Conservation (phyloP, 2,329 filamentous ascomycete species). For the Diaporthe helianthi region DNA sequence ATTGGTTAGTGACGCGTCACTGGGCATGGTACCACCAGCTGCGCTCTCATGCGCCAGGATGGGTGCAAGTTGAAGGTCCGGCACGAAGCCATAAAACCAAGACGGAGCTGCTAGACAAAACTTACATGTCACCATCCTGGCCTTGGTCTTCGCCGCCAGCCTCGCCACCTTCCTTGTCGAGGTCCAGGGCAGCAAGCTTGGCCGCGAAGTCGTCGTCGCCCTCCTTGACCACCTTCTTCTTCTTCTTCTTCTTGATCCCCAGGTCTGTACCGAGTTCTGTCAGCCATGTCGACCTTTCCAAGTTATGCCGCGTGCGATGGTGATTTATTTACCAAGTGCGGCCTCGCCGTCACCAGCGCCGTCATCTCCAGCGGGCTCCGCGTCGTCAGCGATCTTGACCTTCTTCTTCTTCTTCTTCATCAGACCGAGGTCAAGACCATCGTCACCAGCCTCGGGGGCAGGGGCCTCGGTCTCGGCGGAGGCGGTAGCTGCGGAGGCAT, state of each 20-base stretch:
- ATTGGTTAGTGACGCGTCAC: background rate
- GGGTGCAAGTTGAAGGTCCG: background rate
- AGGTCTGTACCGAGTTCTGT: conserved; percentile 47
- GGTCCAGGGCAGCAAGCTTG: conserved; percentile 67
- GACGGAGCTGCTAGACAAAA: conserved; percentile 6
- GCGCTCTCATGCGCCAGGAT: background rate
- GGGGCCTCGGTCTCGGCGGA: conserved; percentile 48
- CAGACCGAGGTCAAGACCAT: conserved; percentile 58
- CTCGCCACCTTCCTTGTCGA: conserved; percentile 67
- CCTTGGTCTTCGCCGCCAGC: conserved; percentile 57
- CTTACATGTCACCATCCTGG: conserved; percentile 78
- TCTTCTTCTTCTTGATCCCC: conserved; percentile 67
- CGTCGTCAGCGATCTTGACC: conserved; percentile 56
- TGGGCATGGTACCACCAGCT: no score
- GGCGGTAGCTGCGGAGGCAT: conserved; percentile 32
- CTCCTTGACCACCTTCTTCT: conserved; percentile 77
- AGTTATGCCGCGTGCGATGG: background rate
- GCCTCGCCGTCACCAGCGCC: conserved; percentile 50
- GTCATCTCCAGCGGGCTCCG: conserved; percentile 60
- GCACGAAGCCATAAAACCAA: conserved; percentile 37
- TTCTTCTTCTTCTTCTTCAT: conserved; percentile 85
- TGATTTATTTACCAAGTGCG: conserved; percentile 33
- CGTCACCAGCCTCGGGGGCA: conserved; percentile 68
- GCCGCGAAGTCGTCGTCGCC: conserved; percentile 66
- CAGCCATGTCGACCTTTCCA: conserved; percentile 47